phyloP scores from a whole-genome alignment of 225 moss, liverwort and hornwort genomes.

The Pseudoscleropodium purum region DNA sequence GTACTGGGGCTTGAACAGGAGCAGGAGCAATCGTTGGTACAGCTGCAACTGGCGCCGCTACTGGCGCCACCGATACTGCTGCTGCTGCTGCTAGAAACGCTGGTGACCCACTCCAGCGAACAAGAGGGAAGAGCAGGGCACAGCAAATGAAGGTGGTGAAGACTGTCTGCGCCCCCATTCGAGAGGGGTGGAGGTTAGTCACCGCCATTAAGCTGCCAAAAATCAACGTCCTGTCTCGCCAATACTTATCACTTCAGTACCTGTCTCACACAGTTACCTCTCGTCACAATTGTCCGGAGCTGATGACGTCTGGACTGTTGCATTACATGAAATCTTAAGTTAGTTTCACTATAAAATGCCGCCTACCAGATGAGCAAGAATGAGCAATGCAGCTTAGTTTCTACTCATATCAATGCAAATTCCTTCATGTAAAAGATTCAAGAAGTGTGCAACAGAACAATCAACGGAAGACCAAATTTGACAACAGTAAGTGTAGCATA shows the following conservation, averaged over 20 bases:
- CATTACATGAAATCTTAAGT: background rate
- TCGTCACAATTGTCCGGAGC: background rate
- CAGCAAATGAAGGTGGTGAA: background rate
- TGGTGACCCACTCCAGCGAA: background rate
- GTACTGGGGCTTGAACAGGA: conserved; percentile 8
- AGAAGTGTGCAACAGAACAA: background rate
- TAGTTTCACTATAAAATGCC: background rate
- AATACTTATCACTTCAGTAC: background rate
- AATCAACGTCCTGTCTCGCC: background rate
- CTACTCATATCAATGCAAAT: background rate
- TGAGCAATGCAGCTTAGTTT: background rate
- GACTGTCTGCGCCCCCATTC: background rate
- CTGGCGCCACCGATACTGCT: background rate
- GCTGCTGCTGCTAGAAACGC: background rate
- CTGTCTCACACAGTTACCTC: background rate
- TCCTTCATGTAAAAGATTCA: background rate
- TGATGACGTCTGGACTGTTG: background rate
- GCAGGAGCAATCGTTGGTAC: background rate
- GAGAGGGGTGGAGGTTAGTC: background rate
- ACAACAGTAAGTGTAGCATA: background rate
- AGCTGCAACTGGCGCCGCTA: background rate
- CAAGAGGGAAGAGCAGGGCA: conserved; percentile 1
- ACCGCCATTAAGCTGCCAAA: background rate
- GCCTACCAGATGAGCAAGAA: background rate
- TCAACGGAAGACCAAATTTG: background rate